Evolutionary conservation across 176 grass and related monocot species (phyloP).

Genomic region (Poa pratensis): DNA sequence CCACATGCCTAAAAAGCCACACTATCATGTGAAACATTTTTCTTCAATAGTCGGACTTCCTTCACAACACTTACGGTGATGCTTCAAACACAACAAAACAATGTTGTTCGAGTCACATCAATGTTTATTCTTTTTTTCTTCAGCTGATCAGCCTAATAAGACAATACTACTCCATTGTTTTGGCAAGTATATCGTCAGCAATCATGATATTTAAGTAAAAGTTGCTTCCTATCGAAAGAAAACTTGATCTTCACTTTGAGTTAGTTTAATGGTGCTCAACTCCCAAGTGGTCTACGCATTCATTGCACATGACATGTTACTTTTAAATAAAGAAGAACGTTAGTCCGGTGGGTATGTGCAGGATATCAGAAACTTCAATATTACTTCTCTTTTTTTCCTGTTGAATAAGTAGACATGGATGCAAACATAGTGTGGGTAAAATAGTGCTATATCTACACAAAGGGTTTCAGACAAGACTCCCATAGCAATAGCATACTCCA

Average conservation of each 20-base stretch:
- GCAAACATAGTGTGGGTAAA: neutral
- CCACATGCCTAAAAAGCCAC: neutral
- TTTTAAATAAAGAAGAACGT: constrained; percentile 7
- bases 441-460: neutral
- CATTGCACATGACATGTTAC: constrained; percentile 9
- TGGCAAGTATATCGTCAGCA: constrained; percentile 7
- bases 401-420: neutral
- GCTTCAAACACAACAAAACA: constrained; percentile 9
- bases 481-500: neutral
- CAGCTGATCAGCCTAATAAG: neutral
- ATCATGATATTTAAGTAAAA: constrained; percentile 3
- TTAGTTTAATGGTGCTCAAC: constrained; percentile 33
- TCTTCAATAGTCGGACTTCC: neutral
- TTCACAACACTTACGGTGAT: constrained; percentile 1
- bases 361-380: constrained; percentile 22
- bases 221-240: constrained; percentile 24
- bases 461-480: neutral
- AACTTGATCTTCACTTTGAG: constrained; percentile 24
- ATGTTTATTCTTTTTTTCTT: neutral
- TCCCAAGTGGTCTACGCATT: neutral
- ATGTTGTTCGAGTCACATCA: neutral
- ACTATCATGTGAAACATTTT: neutral
- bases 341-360: neutral
- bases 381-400: neutral
- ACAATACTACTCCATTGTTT: neutral